Evolutionary conservation across 78 protist species (phyloP), one percentile per base, ranked within the genome.

Genomic region (Guillardia theta): DNA sequence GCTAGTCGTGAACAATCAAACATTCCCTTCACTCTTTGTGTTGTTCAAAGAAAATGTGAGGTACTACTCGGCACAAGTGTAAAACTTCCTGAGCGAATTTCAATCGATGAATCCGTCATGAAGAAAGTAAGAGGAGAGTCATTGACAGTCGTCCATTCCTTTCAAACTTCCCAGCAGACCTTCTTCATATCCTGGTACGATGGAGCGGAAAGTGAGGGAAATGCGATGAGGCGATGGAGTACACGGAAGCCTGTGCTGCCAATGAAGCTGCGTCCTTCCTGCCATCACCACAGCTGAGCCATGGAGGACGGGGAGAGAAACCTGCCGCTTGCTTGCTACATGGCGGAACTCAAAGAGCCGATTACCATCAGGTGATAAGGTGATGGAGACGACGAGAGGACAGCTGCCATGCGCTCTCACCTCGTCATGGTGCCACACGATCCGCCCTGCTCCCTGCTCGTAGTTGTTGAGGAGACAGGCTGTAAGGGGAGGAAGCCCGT

Each of bases 341-440:
- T 43, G 83, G 9, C 83, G 22, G 83, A 70, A 12, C 22, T 33
- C 36, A 6, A 70, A 70, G 41, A 10, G 21, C 15, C 41, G 83
- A 36, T 36, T 70, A 1, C 83, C 83, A 36, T 3, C 45, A 22
- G 83, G 83, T 24, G 83, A 70, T 1, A 70, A 43, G 46, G 83
- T 33, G 10, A 70, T 22, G 41, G 36, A 22, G 41, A 70, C 83
- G 1, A 70, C 22, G 46, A 70, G 12, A 12, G 83, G 83, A 22
- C 36, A 0, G 9, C 46, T 36, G 10, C 83, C 83, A 33, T 70
- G 83, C 45, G 83, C 83, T 3, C 83, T 24, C 45, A 70, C 41
- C 22, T 70, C 83, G 83, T 70, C 83, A 24, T 43, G 22, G 41
- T 70, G 83, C 83, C 83, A 70, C 83, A 70, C 83, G 83, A 70